These are phyloP conservation scores for Alternaria burnsii DNA, from an alignment of 2,329 filamentous ascomycete genomes.

Conservation along the genomic window DNA sequence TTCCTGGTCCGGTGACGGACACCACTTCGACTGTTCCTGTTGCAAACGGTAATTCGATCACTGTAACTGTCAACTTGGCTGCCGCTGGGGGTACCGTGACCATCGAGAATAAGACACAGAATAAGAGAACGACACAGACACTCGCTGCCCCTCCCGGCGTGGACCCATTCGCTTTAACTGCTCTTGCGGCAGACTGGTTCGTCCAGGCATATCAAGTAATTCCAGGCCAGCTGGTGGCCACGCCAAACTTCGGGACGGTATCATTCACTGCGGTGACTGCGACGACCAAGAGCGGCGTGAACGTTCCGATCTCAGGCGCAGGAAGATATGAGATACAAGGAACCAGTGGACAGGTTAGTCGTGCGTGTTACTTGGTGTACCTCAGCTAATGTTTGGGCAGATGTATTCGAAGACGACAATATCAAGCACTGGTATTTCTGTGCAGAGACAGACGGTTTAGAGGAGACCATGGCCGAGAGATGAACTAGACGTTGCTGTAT, in stretches of 20 bases:
- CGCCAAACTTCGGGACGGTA: conserved; percentile 31
- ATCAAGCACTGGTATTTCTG: conserved; percentile 20
- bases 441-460: conserved; percentile 17
- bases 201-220: conserved; percentile 37
- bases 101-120: conserved; percentile 37
- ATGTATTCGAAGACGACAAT: conserved; percentile 36
- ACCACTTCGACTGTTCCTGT: conserved; percentile 29
- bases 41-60: conserved; percentile 29
- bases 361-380: neutral
- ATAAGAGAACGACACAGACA: conserved; percentile 27
- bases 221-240: conserved; percentile 31
- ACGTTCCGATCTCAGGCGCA: conserved; percentile 27
- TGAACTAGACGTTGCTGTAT: neutral
- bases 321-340: conserved; percentile 37
- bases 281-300: conserved; percentile 27
- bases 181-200: conserved; percentile 34
- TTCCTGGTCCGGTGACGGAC: conserved; percentile 27
- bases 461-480: neutral
- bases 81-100: conserved; percentile 29
- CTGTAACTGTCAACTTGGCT: conserved; percentile 25
- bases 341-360: conserved; percentile 32
- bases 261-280: conserved; percentile 30
- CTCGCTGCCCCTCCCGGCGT: conserved; percentile 24
- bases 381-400: conserved; percentile 14
- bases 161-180: conserved; percentile 23